Conservation (phyloP, 805 yeast genomes). For the Sugiyamaella smithiae region DNA sequence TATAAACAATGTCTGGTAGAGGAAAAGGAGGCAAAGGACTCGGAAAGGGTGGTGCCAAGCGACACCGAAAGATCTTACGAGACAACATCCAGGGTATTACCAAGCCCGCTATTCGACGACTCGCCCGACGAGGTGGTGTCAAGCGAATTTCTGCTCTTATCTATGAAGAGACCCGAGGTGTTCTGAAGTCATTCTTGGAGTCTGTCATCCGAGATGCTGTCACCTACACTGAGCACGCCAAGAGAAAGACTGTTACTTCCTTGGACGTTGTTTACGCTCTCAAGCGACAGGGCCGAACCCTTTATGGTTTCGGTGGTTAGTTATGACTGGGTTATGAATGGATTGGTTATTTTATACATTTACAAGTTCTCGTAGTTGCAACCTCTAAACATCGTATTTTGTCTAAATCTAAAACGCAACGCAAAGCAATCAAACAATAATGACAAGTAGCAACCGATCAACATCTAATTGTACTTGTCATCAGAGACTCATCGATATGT, state of each 20-base stretch:
- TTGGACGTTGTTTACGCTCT: conserved; percentile 98
- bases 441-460: no score
- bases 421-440: no score
- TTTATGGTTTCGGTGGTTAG: conserved; percentile 99
- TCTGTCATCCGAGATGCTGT: conserved; percentile 98
- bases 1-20: conserved; percentile 44
- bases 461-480: no score
- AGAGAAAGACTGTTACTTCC: conserved; percentile 99
- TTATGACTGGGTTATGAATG: conserved; percentile 6
- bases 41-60: conserved; percentile 99
- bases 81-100: conserved; percentile 99
- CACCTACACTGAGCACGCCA: conserved; percentile 99
- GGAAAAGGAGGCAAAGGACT: conserved; percentile 99
- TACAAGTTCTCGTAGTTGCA: no score
- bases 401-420: no score
- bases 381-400: no score
- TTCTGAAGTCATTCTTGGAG: conserved; percentile 92
- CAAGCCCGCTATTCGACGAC: conserved; percentile 99
- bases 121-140: conserved; percentile 99
- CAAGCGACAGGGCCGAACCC: conserved; percentile 99
- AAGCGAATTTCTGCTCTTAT: conserved; percentile 99
- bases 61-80: conserved; percentile 99
- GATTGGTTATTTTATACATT: background rate
- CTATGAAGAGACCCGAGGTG: conserved; percentile 98
- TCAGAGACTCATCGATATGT: no score